Conservation (phyloP, 2,329 filamentous ascomycete species). For the Acrodontium crateriforme region DNA sequence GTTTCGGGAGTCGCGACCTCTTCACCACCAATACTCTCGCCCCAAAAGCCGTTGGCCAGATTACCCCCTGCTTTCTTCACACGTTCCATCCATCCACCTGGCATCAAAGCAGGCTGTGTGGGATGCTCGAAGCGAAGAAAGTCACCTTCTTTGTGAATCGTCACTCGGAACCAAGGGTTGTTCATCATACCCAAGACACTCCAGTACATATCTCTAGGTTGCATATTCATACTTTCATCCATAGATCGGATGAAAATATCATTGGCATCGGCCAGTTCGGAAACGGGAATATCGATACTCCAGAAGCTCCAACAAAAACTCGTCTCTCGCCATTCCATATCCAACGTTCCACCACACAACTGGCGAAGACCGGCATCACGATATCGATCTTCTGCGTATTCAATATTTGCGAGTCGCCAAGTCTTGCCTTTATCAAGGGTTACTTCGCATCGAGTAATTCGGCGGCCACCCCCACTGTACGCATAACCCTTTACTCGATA, state of each 20-base stretch:
- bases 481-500: conserved; percentile 71
- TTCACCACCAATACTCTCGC: conserved; percentile 50
- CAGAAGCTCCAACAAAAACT: conserved; percentile 92
- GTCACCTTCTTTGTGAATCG: conserved; percentile 54
- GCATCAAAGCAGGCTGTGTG: conserved; percentile 61
- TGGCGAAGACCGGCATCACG: conserved; percentile 47
- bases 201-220: conserved; percentile 94
- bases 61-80: conserved; percentile 74
- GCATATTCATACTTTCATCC: conserved; percentile 78
- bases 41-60: conserved; percentile 71
- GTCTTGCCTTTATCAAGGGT: conserved; percentile 70
- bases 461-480: conserved; percentile 74
- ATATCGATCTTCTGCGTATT: conserved; percentile 78
- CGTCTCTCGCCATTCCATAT: conserved; percentile 68
- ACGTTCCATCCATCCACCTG: conserved; percentile 86
- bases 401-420: conserved; percentile 64
- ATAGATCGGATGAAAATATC: conserved; percentile 75
- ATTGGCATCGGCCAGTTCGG: conserved; percentile 47
- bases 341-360: conserved; percentile 64
- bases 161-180: conserved; percentile 81
- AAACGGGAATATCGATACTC: conserved; percentile 53
- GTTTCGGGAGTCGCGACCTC: conserved; percentile 27
- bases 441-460: conserved; percentile 69
- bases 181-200: conserved; percentile 96
- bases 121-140: conserved; percentile 72